These are phyloP conservation scores for Lentinula novae-zelandiae DNA, from an alignment of 1,284 basidiomycete species.

Conservation along the genomic window DNA sequence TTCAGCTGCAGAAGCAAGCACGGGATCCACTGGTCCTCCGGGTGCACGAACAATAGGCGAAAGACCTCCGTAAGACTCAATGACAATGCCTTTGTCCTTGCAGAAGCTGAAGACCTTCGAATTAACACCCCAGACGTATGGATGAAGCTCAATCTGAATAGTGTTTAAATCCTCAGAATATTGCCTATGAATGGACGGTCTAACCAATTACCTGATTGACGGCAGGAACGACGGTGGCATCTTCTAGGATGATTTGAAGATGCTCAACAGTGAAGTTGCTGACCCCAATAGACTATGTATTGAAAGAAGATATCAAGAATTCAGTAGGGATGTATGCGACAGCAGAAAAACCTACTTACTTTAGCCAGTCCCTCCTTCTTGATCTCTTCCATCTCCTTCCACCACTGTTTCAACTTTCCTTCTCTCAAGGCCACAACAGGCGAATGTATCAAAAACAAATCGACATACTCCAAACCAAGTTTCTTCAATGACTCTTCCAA, in stretches of 20 bases:
- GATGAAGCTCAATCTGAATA: constrained; percentile 74
- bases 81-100: constrained; percentile 59
- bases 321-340: too few species aligned
- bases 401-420: constrained; percentile 51
- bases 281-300: constrained; percentile 61
- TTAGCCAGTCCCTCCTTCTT: constrained; percentile 66
- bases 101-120: constrained; percentile 52
- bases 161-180: not conserved
- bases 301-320: not conserved
- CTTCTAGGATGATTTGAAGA: constrained; percentile 57
- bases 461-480: constrained; percentile 67
- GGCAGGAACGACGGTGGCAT: constrained; percentile 58
- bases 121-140: constrained; percentile 65
- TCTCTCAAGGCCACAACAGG: constrained; percentile 39
- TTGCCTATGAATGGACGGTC: not conserved
- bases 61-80: constrained; percentile 66
- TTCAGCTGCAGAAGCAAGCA: constrained; percentile 19
- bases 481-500: constrained; percentile 54
- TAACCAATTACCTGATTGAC: constrained; percentile 68
- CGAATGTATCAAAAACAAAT: constrained; percentile 75
- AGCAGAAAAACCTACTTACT: constrained; percentile 20
- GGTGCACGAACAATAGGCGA: constrained; percentile 54
- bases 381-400: constrained; percentile 71
- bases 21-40: constrained; percentile 53
- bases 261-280: constrained; percentile 76